These are phyloP conservation scores for Rhodocollybia butyracea DNA, from an alignment of 768 basidiomycete genomes.

Conservation along the genomic window DNA sequence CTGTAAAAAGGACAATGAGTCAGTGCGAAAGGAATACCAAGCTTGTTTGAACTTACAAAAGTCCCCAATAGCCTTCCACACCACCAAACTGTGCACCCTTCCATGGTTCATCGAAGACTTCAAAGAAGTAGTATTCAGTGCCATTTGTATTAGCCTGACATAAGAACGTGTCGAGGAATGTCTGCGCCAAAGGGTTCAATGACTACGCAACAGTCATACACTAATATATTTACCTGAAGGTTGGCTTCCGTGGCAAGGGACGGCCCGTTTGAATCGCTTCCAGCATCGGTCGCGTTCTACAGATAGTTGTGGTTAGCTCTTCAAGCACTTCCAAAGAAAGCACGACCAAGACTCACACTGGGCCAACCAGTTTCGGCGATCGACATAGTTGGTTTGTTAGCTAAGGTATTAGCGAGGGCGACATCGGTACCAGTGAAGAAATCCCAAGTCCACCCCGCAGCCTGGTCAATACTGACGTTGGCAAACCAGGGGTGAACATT, in stretches of 20 bases:
- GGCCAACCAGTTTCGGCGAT: conserved; percentile 78
- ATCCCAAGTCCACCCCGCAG: conserved; percentile 76
- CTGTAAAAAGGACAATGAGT: background rate
- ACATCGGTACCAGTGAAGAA: conserved; percentile 76
- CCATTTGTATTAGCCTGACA: conserved; percentile 82
- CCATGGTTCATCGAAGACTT: conserved; percentile 47
- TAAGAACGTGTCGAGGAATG: conserved; percentile 81
- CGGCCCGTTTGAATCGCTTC: conserved; percentile 63
- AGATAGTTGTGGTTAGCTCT: conserved; percentile 1
- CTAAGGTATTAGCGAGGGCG: conserved; percentile 42
- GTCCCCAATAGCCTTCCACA: conserved; percentile 64
- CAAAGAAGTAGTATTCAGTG: conserved; percentile 88
- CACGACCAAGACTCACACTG: background rate
- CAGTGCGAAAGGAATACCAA: background rate
- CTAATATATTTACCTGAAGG: conserved; percentile 43
- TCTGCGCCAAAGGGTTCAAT: conserved; percentile 35
- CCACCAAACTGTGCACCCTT: conserved; percentile 69
- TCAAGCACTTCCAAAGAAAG: background rate
- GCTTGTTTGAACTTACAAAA: conserved; percentile 57
- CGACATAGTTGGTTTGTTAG: conserved; percentile 77
- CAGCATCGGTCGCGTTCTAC: conserved; percentile 57
- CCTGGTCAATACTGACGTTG: conserved; percentile 58
- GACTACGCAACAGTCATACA: background rate
- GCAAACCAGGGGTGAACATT: conserved; percentile 97
- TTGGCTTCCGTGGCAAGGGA: conserved; percentile 58